Evolutionary conservation across 2,329 filamentous ascomycete species (phyloP), one percentile per base, ranked within the genome.

Genomic region (Neonectria coccinea): DNA sequence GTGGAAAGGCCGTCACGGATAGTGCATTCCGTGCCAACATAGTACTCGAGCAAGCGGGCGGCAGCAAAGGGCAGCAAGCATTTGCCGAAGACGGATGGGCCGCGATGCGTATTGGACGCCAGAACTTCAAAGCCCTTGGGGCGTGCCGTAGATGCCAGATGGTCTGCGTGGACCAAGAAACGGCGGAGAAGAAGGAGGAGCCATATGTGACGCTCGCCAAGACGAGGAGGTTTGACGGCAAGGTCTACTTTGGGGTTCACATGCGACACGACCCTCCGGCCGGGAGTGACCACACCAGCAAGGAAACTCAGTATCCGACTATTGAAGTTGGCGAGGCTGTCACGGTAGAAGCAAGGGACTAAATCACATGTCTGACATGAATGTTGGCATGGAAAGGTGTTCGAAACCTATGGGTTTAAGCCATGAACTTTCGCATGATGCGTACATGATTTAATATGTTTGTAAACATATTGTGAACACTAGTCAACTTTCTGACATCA

Each of bases 61-160:
- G 62, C 9, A 36, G 62, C 1, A 74, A 76, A 5, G 82, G 86
- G 62, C 78, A 85, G 27, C 84, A 73, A 16, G 77, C 93, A 0
- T 98, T 96, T 76, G 85, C 86, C 0, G 95, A 98, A 79, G 96
- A 98, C 70, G 77, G 81, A 6, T 98, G 95, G 95, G 82, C 81
- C 12, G 83, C 79, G 16, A 73, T 97, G 44, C 83, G 80, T 9
- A 91, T 97, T 62, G 92, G 91, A 2, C 70, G 77, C 2, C 84
- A 90, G 63, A 78, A 80, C 10, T 92, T 93, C 72, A 84, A 91
- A 66, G 88, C 97, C 73, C 80, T 98, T 5, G 95, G 94, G 0
- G 88, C 92, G 3, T 99, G 96, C 74, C 88, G 93, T 65, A 84
- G 96, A 64, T 99, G 96, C 72, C 94, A 97, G 77, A 98, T 99